Evolutionary conservation across 257 asterid species (phyloP), one percentile per base, ranked within the genome.

Genomic region (Solanum okadae): DNA sequence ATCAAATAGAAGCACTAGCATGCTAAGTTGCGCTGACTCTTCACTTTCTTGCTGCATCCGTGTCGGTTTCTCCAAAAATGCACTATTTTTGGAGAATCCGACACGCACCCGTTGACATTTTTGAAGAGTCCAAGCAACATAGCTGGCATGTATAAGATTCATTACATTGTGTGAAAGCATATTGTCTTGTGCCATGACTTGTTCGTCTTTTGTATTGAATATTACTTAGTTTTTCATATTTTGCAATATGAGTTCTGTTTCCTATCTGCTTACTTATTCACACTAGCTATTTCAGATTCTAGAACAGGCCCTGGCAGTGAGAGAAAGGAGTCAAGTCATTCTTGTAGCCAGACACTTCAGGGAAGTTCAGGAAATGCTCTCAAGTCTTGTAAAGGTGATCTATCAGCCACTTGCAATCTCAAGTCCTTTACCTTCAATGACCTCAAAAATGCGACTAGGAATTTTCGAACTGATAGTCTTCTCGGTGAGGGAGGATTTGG

Each of bases 401-500:
- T 84, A 18, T 88, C 91, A 38, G 70, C 87, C 79, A 88, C 93
- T 77, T 88, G 88, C 90, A 93, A 89, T 88, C 96, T 93, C 78
- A 95, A 92, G 88, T 90, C 95, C 44, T 95, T 93, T 85, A 88
- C 90, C 42, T 94, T 93, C 89, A 93, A 89, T 83, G 98, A 95
- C 77, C 94, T 95, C 35, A 94, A 88, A 91, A 91, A 84, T 68
- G 98, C 98, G 2, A 93, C 98, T 1, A 93, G 89, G 85, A 93
- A 92, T 89, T 95, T 95, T 89, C 93, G 93, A 1, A 44, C 93
- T 18, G 98, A 95, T 87, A 91, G 91, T 85, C 93, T 94, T 56
- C 93, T 95, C 25, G 98, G 98, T 10, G 98, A 95, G 87, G 98
- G 98, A 82, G 98, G 98, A 16, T 95, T 95, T 63, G 98, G 98